A percentile compares a stretch with the other conserved stretches of the same genome.
phyloP scores from a whole-genome alignment of 306 rosid genomes.

The Corylus avellana region DNA sequence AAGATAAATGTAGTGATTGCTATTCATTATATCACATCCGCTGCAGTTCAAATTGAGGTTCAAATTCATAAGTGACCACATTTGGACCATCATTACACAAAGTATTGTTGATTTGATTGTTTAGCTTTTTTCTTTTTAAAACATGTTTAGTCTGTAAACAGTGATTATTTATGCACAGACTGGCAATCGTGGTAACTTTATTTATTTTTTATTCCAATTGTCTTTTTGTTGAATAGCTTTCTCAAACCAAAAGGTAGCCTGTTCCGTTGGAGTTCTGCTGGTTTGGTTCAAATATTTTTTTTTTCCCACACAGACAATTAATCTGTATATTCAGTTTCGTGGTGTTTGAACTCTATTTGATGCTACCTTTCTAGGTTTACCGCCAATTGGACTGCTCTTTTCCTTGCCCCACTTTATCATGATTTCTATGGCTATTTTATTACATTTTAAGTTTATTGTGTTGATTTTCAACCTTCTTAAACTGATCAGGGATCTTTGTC shows the following conservation, averaged over 20 bases:
- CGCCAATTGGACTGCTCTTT: neutral
- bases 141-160: neutral
- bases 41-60: neutral
- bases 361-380: neutral
- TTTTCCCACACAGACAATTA: neutral
- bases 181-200: neutral
- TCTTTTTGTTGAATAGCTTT: neutral
- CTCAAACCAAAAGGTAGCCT: neutral
- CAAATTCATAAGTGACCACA: neutral
- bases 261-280: neutral
- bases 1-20: neutral
- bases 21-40: neutral
- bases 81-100: neutral
- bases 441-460: neutral
- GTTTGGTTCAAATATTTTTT: neutral
- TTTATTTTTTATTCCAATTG: neutral
- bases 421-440: neutral
- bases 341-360: neutral
- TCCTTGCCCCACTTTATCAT: neutral
- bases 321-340: neutral
- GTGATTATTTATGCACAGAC: neutral
- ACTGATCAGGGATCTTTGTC: neutral
- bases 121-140: neutral
- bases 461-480: neutral
- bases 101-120: neutral